Evolutionary conservation across 192 early-diverging fungal species (phyloP).

Genomic region (Umbelopsis vinacea): DNA sequence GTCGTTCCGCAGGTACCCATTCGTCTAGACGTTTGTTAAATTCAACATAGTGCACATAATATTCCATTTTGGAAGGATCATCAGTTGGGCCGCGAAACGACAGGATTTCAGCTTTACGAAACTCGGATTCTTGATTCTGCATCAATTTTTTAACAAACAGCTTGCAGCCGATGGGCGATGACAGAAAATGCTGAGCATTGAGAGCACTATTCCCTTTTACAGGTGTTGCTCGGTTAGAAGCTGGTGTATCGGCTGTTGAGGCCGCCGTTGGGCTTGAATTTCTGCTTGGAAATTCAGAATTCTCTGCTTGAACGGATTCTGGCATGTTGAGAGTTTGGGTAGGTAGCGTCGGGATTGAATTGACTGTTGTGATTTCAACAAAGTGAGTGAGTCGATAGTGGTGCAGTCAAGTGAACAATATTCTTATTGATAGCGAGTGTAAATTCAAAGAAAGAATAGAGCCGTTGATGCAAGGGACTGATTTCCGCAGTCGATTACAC

Average conservation of each 20-base stretch:
- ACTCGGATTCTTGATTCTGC: constrained; percentile 46
- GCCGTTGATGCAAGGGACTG: too few relatives aligned
- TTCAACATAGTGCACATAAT: constrained; percentile 95
- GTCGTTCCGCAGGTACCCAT: constrained; percentile 77
- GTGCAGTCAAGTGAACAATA: too few relatives aligned
- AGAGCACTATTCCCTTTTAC: background rate
- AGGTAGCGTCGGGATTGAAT: background rate
- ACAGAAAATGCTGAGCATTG: constrained; percentile 8
- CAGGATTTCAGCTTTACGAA: constrained; percentile 85
- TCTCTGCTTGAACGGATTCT: constrained; percentile 18
- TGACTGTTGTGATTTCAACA: background rate
- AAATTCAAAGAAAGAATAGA: too few relatives aligned
- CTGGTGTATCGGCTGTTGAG: background rate
- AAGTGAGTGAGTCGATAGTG: too few relatives aligned
- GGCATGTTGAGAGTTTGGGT: background rate
- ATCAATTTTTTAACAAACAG: constrained; percentile 41
- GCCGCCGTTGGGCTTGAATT: constrained; percentile 8
- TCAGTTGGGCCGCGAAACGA: constrained; percentile 65
- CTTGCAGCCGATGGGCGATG: constrained; percentile 36
- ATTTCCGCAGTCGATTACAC: too few relatives aligned
- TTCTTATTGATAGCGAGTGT: too few relatives aligned
- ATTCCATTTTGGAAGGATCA: constrained; percentile 62
- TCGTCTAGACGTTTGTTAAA: constrained; percentile 99
- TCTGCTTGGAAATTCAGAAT: constrained; percentile 9
- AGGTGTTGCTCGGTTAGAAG: background rate